Base-by-base conservation (phyloP, 2,329 filamentous ascomycete genomes). In the Fusarium sp. region DNA sequence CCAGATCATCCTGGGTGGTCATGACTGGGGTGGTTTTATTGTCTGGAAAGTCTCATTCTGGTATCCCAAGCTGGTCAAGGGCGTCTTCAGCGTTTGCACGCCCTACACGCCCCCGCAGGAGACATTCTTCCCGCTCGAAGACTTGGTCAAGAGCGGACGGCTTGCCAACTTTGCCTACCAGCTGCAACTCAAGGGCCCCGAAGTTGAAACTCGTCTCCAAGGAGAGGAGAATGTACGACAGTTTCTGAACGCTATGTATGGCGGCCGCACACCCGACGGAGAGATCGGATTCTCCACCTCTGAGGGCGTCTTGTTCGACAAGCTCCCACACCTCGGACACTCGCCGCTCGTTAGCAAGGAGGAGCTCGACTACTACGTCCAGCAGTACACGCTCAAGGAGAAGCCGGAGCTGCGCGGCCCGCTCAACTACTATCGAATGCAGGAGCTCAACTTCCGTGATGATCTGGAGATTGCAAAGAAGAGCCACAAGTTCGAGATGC, bases 21-120 rank as follows among this genome's bases (percentile, higher is more conserved):
- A 97, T 78, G 94, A 98, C 77, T 97, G 94, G 91, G 94, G 94
- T 74, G 93, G 91, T 69, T 82, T 83, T 3, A 81, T 93, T 26
- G 88, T 90, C 50, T 96, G 91, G 82, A 87, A 92, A 51, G 78
- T 90, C 54, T 87, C 89, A 12, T 83, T 90, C 62, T 92, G 88
- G 83, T 82, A 93, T 70, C 92, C 91, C 0, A 78, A 88, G 36
- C 80, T 96, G 11, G 80, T 97, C 64, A 84, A 83, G 35, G 88
- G 88, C 69, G 81, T 97, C 59, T 94, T 97, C 79, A 86, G 85
- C 66, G 80, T 97, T 59, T 95, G 91, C 78, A 93, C 92, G 26
- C 91, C 93, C 0, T 96, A 89, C 74, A 70, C 71, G 4, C 76
- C 85, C 3, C 89, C 90, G 0, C 57, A 62, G 7, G 65, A 79